Percentiles rank a stretch among this genome's conserved stretches.
phyloP scores from a whole-genome alignment of 345 rosid genomes.

The Hibiscus tridactylites region DNA sequence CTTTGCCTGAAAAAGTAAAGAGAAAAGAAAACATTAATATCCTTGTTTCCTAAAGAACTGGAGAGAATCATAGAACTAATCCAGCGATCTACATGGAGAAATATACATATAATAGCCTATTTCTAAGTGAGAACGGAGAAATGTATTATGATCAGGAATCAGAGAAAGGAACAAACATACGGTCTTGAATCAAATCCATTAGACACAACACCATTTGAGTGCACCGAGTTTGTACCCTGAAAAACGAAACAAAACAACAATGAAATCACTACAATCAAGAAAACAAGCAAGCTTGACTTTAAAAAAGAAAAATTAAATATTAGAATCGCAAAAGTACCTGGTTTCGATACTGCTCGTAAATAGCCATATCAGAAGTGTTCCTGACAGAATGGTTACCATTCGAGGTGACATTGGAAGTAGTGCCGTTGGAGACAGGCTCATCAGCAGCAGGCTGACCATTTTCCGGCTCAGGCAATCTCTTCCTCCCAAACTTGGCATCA shows the following conservation, averaged over 20 bases:
- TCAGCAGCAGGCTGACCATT: slow-evolving; percentile 30
- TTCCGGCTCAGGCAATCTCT: slow-evolving; percentile 37
- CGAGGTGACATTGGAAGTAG: slow-evolving; percentile 17
- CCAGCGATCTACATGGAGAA: background rate
- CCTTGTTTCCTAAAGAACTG: slow-evolving; percentile 1
- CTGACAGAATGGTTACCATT: slow-evolving; percentile 40
- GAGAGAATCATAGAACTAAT: background rate
- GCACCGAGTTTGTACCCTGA: slow-evolving; percentile 34
- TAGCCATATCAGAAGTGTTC: slow-evolving; percentile 48
- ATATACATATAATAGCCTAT: background rate
- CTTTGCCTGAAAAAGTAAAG: slow-evolving; percentile 41
- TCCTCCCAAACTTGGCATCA: slow-evolving; percentile 93
- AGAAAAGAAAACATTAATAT: background rate
- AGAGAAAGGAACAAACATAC: slow-evolving; percentile 30
- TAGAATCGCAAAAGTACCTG: slow-evolving; percentile 35
- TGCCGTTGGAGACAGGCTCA: slow-evolving; percentile 25
- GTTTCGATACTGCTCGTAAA: slow-evolving; percentile 49
- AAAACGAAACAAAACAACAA: slow-evolving; percentile 17
- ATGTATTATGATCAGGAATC: background rate
- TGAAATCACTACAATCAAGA: background rate
- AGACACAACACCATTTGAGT: slow-evolving; percentile 28
- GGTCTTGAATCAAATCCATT: slow-evolving; percentile 44
- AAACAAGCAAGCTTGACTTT: background rate
- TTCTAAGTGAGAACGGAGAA: background rate
- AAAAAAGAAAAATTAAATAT: background rate